Evolutionary conservation across 1,139 yeast genomes (phyloP).

Genomic region (Blastobotrys petasosporus): DNA sequence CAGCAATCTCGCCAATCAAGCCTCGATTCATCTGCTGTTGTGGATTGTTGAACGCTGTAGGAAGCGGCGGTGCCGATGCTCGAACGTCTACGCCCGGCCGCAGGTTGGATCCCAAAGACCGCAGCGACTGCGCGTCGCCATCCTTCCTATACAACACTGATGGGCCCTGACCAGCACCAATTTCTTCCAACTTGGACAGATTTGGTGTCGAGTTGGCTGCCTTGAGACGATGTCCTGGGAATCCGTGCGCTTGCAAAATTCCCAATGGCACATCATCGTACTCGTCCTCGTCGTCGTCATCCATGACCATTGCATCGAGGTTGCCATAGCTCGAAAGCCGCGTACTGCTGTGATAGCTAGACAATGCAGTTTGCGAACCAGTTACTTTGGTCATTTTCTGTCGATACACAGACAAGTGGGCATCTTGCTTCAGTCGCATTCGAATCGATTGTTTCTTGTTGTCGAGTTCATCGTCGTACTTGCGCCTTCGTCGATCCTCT

Average conservation of each 20-base stretch:
- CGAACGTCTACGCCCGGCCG: slow-evolving; percentile 11
- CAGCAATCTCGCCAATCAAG: slow-evolving; percentile 37
- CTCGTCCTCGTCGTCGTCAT: slow-evolving; percentile 33
- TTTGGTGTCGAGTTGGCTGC: slow-evolving; percentile 23
- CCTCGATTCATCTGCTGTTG: slow-evolving; percentile 30
- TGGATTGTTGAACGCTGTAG: slow-evolving; percentile 26
- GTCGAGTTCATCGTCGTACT: slow-evolving; percentile 25
- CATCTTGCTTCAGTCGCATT: slow-evolving; percentile 37
- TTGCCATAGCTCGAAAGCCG: slow-evolving; percentile 14
- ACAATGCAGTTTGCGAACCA: slow-evolving; percentile 28
- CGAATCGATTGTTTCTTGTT: slow-evolving; percentile 26
- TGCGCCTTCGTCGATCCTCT: slow-evolving; percentile 14
- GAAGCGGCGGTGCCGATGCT: slow-evolving; percentile 19
- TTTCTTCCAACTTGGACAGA: slow-evolving; percentile 12
- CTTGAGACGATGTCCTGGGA: slow-evolving; percentile 27
- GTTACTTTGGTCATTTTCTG: slow-evolving; percentile 39
- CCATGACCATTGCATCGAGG: slow-evolving; percentile 9
- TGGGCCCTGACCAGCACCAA: slow-evolving; percentile 12
- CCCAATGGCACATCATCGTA: slow-evolving; percentile 39
- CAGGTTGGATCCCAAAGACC: slow-evolving; percentile 9
- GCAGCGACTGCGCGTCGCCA: slow-evolving; percentile 11
- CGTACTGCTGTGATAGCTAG: slow-evolving; percentile 14
- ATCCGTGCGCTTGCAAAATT: slow-evolving; percentile 37
- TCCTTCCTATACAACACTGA: slow-evolving; percentile 10
- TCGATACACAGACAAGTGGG: slow-evolving; percentile 37